Conservation (phyloP, 2,329 filamentous ascomycete genomes). For the Helminthosporium solani region DNA sequence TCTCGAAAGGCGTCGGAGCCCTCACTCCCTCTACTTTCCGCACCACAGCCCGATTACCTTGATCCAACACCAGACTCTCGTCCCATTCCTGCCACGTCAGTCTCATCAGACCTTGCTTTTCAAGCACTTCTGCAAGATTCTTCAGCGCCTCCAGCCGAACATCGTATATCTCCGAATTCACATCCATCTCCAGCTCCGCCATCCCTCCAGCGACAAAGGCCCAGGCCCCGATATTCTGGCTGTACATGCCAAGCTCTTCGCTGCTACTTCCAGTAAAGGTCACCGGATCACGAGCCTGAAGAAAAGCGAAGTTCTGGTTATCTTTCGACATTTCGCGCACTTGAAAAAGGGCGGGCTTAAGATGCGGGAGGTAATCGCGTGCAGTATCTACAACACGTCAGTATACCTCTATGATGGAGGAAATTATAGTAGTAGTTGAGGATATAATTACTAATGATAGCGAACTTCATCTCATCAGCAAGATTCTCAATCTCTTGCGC, state of each 20-base stretch:
- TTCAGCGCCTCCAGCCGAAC: slow-evolving; percentile 12
- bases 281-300: slow-evolving; percentile 12
- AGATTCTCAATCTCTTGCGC: slow-evolving; percentile 9
- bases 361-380: slow-evolving; percentile 8
- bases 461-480: slow-evolving; percentile 14
- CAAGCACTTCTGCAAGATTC: slow-evolving; percentile 8
- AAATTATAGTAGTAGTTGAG: no score
- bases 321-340: slow-evolving; percentile 12
- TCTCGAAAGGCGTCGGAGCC: background rate
- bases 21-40: background rate
- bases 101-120: slow-evolving; percentile 9
- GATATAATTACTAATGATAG: slow-evolving; percentile 17
- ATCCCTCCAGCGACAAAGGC: slow-evolving; percentile 9
- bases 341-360: slow-evolving; percentile 10
- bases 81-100: slow-evolving; percentile 11
- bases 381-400: slow-evolving; percentile 9
- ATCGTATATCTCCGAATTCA: slow-evolving; percentile 6
- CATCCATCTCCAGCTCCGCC: slow-evolving; percentile 5
- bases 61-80: slow-evolving; percentile 4
- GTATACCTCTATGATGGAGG: no score
- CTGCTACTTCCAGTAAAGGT: slow-evolving; percentile 1
- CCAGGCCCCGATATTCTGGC: slow-evolving; percentile 10
- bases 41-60: background rate
- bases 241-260: background rate
- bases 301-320: slow-evolving; percentile 8